Conservation (phyloP, 257 asterid genomes). For the Scutellaria barbata region DNA sequence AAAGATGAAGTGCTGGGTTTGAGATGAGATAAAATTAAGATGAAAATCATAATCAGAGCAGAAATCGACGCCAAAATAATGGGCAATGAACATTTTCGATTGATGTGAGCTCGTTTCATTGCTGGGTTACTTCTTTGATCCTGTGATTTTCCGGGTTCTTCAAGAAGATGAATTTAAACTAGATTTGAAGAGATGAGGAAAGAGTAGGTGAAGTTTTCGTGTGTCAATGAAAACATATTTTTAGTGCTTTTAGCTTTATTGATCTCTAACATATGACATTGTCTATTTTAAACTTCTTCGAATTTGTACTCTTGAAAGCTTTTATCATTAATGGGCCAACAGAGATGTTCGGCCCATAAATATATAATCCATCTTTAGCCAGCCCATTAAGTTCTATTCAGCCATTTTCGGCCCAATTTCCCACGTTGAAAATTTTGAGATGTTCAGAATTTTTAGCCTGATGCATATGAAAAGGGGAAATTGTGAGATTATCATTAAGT, state of each 20-base stretch:
- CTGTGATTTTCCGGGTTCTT: background rate
- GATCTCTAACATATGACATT: background rate
- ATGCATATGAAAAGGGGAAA: too few relatives aligned
- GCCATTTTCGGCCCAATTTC: too few relatives aligned
- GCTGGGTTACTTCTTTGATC: constrained; percentile 9
- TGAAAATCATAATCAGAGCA: constrained; percentile 40
- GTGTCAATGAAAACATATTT: too few relatives aligned
- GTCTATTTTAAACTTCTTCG: too few relatives aligned
- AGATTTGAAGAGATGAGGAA: constrained; percentile 21
- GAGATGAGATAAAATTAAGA: constrained; percentile 40
- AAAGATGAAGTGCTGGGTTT: constrained; percentile 38
- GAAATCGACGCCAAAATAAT: constrained; percentile 41
- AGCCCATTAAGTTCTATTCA: too few relatives aligned
- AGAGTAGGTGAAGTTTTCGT: constrained; percentile 5
- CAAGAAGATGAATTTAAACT: background rate
- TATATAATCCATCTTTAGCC: too few relatives aligned
- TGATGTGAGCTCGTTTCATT: constrained; percentile 63
- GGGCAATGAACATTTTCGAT: constrained; percentile 64
- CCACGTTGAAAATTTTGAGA: too few relatives aligned
- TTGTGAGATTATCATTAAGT: too few relatives aligned
- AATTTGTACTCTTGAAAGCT: too few relatives aligned
- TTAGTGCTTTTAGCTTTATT: background rate
- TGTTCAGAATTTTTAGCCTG: too few relatives aligned
- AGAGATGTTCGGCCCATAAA: too few relatives aligned
- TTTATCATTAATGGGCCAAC: too few relatives aligned